These are phyloP conservation scores for Xylariales sp. DNA, from an alignment of 2,329 filamentous ascomycete genomes.

Conservation along the genomic window DNA sequence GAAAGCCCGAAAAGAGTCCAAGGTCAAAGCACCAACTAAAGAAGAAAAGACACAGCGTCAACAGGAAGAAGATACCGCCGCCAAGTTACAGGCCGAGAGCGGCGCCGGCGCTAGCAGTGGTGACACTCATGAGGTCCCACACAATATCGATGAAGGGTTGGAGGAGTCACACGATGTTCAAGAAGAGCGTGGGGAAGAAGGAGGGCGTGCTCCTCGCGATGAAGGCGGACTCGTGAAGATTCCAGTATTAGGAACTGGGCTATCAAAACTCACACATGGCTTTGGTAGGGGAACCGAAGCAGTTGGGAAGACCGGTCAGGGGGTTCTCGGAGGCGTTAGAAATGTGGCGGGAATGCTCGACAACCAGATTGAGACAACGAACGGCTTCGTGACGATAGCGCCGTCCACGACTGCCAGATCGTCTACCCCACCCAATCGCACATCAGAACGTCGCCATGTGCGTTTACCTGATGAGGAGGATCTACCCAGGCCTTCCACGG, in stretches of 20 bases:
- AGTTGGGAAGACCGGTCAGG: constrained; percentile 39
- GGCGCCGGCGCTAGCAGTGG: constrained; percentile 46
- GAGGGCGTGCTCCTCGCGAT: constrained; percentile 10
- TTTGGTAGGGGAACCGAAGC: constrained; percentile 40
- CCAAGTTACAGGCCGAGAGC: constrained; percentile 45
- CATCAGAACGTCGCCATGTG: constrained; percentile 24
- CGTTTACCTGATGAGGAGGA: constrained; percentile 30
- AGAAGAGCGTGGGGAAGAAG: constrained; percentile 13
- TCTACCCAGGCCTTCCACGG: constrained; percentile 20
- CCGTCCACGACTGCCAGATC: constrained; percentile 14
- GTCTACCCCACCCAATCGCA: constrained; percentile 16
- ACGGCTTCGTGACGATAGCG: constrained; percentile 43
- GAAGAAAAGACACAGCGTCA: constrained; percentile 42
- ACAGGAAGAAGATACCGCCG: constrained; percentile 45
- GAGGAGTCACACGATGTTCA: constrained; percentile 23
- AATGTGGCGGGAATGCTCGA: constrained; percentile 47
- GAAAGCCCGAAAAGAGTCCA: constrained; percentile 49
- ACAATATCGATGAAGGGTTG: constrained; percentile 39
- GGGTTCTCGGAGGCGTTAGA: constrained; percentile 40
- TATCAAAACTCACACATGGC: constrained; percentile 45
- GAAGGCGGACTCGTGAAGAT: constrained; percentile 24
- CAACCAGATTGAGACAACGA: constrained; percentile 47
- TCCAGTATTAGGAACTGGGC: constrained; percentile 29
- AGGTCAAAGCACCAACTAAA: constrained; percentile 46
- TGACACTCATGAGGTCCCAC: constrained; percentile 48